Evolutionary conservation across 495 filamentous ascomycete genomes (phyloP).

Genomic region (Trichocladium antarcticum): DNA sequence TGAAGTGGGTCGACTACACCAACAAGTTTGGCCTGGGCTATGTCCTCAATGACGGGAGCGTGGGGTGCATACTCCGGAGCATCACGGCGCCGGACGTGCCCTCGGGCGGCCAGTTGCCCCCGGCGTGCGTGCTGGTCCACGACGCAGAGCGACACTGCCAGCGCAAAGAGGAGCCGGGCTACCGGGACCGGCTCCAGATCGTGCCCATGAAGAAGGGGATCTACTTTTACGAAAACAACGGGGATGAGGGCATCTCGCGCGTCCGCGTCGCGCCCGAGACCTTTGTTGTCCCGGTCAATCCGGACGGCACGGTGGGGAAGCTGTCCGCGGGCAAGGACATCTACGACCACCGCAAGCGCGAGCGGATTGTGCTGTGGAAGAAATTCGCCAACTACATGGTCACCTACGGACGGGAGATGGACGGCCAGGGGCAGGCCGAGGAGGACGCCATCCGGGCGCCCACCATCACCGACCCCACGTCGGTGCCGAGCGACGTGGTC

Average conservation of each 20-base stretch:
- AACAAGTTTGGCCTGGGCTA: slow-evolving; percentile 85
- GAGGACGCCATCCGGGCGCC: slow-evolving; percentile 39
- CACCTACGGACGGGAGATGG: slow-evolving; percentile 43
- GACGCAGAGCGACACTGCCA: slow-evolving; percentile 50
- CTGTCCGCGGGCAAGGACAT: slow-evolving; percentile 42
- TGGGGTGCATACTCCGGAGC: slow-evolving; percentile 65
- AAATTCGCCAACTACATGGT: slow-evolving; percentile 96
- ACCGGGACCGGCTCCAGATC: slow-evolving; percentile 52
- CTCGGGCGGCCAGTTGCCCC: slow-evolving; percentile 44
- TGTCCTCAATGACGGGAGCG: slow-evolving; percentile 71
- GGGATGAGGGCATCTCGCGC: slow-evolving; percentile 51
- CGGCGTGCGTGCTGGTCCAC: slow-evolving; percentile 57
- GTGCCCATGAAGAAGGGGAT: slow-evolving; percentile 52
- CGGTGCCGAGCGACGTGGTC: slow-evolving; percentile 50
- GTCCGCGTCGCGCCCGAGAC: slow-evolving; percentile 49
- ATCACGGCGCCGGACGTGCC: slow-evolving; percentile 37
- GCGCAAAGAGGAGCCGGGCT: slow-evolving; percentile 42
- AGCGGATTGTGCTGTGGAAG: slow-evolving; percentile 69
- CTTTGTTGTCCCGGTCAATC: slow-evolving; percentile 44
- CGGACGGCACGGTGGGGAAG: slow-evolving; percentile 44
- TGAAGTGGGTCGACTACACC: slow-evolving; percentile 93
- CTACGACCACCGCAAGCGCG: slow-evolving; percentile 59
- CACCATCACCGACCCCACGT: slow-evolving; percentile 37
- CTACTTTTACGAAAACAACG: slow-evolving; percentile 70
- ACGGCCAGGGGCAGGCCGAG: slow-evolving; percentile 20